phyloP scores from a whole-genome alignment of 2,329 filamentous ascomycete species.

The Fusarium metavorans region DNA sequence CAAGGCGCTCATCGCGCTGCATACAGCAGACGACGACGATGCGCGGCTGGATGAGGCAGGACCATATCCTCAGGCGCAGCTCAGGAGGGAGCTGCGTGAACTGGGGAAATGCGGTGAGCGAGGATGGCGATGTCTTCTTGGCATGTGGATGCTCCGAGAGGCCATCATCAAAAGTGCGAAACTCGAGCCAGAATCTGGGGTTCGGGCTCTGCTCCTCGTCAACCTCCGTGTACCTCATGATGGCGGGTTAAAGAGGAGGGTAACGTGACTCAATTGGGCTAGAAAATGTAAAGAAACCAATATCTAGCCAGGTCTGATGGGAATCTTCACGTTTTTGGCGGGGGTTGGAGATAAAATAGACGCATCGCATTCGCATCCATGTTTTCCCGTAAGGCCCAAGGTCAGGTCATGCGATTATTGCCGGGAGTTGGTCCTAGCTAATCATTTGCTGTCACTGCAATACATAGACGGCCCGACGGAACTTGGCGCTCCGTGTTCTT shows the following conservation, averaged over 20 bases:
- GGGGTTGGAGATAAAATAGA: slow-evolving; percentile 27
- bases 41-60: slow-evolving; percentile 57
- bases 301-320: neutral
- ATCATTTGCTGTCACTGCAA: slow-evolving; percentile 19
- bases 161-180: slow-evolving; percentile 59
- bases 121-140: slow-evolving; percentile 6
- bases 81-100: slow-evolving; percentile 59
- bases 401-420: slow-evolving; percentile 38
- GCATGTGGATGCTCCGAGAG: slow-evolving; percentile 34
- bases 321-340: neutral
- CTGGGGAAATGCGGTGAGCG: slow-evolving; percentile 47
- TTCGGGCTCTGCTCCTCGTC: slow-evolving; percentile 42
- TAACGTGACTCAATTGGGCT: slow-evolving; percentile 13
- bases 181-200: slow-evolving; percentile 59
- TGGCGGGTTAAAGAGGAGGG: neutral
- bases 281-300: neutral
- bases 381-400: slow-evolving; percentile 15
- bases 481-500: neutral
- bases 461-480: neutral
- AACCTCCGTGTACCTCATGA: slow-evolving; percentile 36
- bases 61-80: slow-evolving; percentile 63
- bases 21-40: slow-evolving; percentile 59
- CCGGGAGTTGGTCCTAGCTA: slow-evolving; percentile 23
- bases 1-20: slow-evolving; percentile 46
- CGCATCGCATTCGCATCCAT: slow-evolving; percentile 17